Base-by-base conservation (phyloP, 2,329 filamentous ascomycete genomes). In the Xylaria sp. region DNA sequence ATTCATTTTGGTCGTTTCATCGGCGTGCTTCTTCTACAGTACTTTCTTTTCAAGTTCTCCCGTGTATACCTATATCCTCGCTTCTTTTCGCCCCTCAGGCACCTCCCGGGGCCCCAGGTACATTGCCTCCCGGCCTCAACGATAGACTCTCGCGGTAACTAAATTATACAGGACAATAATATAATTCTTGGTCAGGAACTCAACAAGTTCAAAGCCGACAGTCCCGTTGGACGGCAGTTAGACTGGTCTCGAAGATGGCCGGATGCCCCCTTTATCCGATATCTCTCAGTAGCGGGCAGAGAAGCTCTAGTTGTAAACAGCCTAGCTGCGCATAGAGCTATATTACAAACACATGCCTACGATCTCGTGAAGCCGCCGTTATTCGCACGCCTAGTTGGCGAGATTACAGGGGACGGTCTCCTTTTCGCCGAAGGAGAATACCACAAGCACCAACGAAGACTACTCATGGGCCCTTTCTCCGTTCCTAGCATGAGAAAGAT, bases 61-160 rank as follows among this genome's bases (percentile, higher is more conserved):
- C 72, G 73, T 15, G 61, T 79, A 44, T 74, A 83, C 63, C 67
- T 85, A 27, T 84, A 82, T 63, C 82, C 82, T 3, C 76, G 76
- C 55, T 77, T 78, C 61, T 63, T 82, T 51, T 85, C 83, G 0
- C 79, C 82, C 0, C 73, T 83, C n/a, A 77, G 82, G 15, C 73
- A 81, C 56, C 69, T 85, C 1, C 82, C 83, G 0, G 81, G 81
- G 0, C 82, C 82, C 17, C 80, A 77, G 72, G 81, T 82, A 74
- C 39, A 59, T 33, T 22, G 25, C 11, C 22, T 29, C 36, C 7
- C 36, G 7, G 33, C 36, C 31, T n/a, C 13, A 13, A 10, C 42
- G 31, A 25, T 5, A 45, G 2, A 0, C 11, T 25, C 3, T 11
- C 36, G n/a, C n/a, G 17, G 20, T 22, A 5, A 6, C 54, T 59